Evolutionary conservation across 345 rosid genomes (phyloP).

Genomic region (Camelina neglecta): DNA sequence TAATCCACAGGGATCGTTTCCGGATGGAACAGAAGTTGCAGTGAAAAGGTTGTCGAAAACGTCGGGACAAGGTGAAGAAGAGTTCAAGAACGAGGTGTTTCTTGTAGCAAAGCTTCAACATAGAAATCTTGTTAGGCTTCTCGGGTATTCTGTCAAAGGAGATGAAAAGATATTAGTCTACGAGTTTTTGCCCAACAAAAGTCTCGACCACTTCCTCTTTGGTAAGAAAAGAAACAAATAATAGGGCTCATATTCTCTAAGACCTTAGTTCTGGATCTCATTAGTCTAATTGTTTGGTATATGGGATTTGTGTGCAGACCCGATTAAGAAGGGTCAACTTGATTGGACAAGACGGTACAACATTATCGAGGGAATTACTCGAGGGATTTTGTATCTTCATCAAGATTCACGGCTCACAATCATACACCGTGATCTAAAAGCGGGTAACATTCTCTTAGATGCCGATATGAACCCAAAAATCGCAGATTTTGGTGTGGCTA

Average conservation of each 20-base stretch:
- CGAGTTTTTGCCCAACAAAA: conserved; percentile 35
- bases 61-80: no score
- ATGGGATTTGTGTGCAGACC: neutral
- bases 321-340: neutral
- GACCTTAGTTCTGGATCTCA: neutral
- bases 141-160: conserved; percentile 51
- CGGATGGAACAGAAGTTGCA: conserved; percentile 41
- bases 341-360: conserved; percentile 16
- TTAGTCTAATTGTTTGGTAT: neutral
- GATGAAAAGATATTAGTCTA: conserved; percentile 45
- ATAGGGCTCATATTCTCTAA: neutral
- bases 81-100: no score
- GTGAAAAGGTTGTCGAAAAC: no score
- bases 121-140: conserved; percentile 54
- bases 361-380: conserved; percentile 26
- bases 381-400: conserved; percentile 33
- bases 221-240: neutral
- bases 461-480: conserved; percentile 23
- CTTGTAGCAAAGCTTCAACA: conserved; percentile 47
- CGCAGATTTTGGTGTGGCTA: conserved; percentile 29
- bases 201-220: conserved; percentile 36
- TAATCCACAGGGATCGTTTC: conserved; percentile 22
- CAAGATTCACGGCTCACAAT: conserved; percentile 34
- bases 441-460: conserved; percentile 33
- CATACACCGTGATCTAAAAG: conserved; percentile 36